Conservation (phyloP, 176 grass and related monocot species). For the Olyra latifolia region DNA sequence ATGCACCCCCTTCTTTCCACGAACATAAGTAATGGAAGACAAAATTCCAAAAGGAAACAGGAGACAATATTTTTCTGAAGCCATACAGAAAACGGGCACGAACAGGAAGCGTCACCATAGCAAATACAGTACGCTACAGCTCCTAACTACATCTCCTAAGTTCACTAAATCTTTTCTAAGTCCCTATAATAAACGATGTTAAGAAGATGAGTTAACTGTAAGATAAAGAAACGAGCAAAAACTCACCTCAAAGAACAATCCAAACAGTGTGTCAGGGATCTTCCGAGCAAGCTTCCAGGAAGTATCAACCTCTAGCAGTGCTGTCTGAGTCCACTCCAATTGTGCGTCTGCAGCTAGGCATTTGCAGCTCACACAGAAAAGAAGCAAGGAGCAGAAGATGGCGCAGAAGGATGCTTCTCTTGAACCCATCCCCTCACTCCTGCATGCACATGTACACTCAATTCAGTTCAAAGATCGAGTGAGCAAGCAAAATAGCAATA, state of each 20-base stretch:
- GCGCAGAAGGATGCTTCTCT: neutral
- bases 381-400: conserved; percentile 12
- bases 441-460: neutral
- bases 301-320: conserved; percentile 52
- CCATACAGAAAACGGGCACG: neutral
- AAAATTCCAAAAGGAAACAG: neutral
- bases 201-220: neutral
- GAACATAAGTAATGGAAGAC: neutral
- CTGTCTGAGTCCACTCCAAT: conserved; percentile 31
- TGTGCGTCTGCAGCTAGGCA: conserved; percentile 28
- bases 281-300: conserved; percentile 42
- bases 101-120: neutral
- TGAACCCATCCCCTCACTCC: neutral
- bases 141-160: neutral
- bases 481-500: neutral
- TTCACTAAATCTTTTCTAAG: neutral
- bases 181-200: too few species aligned
- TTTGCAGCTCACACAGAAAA: neutral
- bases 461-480: neutral
- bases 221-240: neutral
- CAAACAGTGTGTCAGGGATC: conserved; percentile 71
- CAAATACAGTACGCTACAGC: neutral
- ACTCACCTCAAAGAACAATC: conserved; percentile 87
- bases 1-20: neutral
- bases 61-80: too few species aligned